These are phyloP conservation scores for Coccomyxa sp. DNA, from an alignment of 139 green algal species.

Conservation along the genomic window DNA sequence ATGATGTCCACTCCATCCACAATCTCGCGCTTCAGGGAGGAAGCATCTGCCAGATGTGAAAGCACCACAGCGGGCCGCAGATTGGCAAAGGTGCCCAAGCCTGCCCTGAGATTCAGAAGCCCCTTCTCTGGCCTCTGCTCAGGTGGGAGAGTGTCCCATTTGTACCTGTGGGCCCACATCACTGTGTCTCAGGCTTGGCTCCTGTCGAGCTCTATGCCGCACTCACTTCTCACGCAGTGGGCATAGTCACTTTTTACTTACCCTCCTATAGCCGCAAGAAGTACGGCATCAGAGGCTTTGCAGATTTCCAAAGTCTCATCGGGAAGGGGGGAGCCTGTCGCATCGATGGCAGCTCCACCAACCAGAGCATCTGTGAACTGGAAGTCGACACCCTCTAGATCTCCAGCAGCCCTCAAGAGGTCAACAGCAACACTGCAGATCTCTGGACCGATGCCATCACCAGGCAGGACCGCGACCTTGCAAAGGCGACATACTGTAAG, in stretches of 20 bases:
- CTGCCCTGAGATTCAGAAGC: conserved; percentile 83
- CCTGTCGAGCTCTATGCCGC: neutral
- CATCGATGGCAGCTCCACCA: conserved; percentile 94
- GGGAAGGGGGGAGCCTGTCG: conserved; percentile 79
- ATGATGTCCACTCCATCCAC: conserved; percentile 98
- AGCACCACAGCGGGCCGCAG: conserved; percentile 93
- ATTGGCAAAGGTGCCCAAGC: conserved; percentile 95
- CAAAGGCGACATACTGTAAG: conserved; percentile 19
- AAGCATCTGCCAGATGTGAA: conserved; percentile 87
- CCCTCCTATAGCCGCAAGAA: conserved; percentile 91
- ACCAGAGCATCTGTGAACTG: conserved; percentile 81
- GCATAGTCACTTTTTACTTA: conserved; percentile 27
- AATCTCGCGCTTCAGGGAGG: conserved; percentile 90
- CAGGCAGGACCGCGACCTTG: conserved; percentile 84
- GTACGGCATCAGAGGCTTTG: conserved; percentile 83
- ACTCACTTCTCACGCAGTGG: neutral
- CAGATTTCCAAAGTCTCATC: conserved; percentile 80
- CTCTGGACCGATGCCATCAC: conserved; percentile 97
- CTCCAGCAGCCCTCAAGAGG: conserved; percentile 68
- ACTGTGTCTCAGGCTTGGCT: neutral
- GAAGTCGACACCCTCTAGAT: conserved; percentile 68
- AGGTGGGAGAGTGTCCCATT: conserved; percentile 92
- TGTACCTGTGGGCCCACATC: conserved; percentile 71
- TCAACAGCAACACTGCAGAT: conserved; percentile 85
- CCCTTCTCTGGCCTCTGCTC: conserved; percentile 86